Evolutionary conservation across 352 stramenopile genomes (phyloP).

Genomic region (Globisporangium iwayamae): DNA sequence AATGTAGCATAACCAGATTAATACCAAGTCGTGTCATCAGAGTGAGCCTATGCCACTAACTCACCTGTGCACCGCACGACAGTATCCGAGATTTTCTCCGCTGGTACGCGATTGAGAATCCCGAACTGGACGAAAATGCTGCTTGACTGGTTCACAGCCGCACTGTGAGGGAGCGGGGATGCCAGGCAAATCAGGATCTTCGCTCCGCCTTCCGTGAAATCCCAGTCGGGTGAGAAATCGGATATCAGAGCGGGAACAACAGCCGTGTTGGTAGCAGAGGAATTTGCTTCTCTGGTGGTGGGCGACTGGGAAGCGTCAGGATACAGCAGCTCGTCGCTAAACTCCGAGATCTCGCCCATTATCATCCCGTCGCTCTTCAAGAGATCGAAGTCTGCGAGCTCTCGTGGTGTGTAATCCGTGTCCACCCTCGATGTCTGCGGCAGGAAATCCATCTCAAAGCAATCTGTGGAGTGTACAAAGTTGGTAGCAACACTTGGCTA

Average conservation of each 20-base stretch:
- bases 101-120: constrained; percentile 26
- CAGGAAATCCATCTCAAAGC: constrained; percentile 49
- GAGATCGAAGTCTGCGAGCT: constrained; percentile 10
- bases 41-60: constrained; percentile 9
- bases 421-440: constrained; percentile 7
- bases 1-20: constrained; percentile 3
- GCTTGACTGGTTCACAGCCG: constrained; percentile 19
- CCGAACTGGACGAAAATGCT: constrained; percentile 79
- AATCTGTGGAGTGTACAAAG: constrained; percentile 34
- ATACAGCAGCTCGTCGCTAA: constrained; percentile 31
- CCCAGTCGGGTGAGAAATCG: constrained; percentile 85
- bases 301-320: constrained; percentile 18
- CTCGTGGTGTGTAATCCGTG: not conserved
- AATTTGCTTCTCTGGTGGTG: not conserved
- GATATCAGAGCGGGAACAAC: constrained; percentile 55
- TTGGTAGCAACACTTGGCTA: not conserved
- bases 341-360: constrained; percentile 20
- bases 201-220: constrained; percentile 66
- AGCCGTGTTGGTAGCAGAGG: constrained; percentile 3
- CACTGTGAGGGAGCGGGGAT: constrained; percentile 31
- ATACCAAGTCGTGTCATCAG: not conserved
- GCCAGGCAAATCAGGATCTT: constrained; percentile 83
- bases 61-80: constrained; percentile 75
- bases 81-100: constrained; percentile 65
- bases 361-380: constrained; percentile 12